Conservation (phyloP, 176 grass and related monocot genomes). For the Areca catechu region DNA sequence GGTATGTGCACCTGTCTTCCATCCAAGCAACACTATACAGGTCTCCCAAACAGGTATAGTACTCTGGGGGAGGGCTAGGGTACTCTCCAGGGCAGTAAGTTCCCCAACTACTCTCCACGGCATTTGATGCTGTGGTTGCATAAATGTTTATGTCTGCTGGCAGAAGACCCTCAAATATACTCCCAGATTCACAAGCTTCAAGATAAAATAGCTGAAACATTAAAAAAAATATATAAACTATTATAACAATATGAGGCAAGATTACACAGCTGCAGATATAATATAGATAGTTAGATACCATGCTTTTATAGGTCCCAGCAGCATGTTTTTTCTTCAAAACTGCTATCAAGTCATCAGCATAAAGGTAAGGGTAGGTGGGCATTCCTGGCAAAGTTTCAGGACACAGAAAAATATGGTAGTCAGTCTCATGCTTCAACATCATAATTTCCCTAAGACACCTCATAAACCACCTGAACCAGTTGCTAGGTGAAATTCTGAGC, state of each 20-base stretch:
- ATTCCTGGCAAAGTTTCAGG: slow-evolving; percentile 47
- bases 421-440: neutral
- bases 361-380: slow-evolving; percentile 93
- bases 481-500: too few relatives aligned
- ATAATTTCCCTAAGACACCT: neutral
- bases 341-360: slow-evolving; percentile 65
- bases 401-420: slow-evolving; percentile 3
- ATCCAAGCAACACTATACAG: slow-evolving; percentile 93
- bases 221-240: slow-evolving; percentile 11
- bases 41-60: slow-evolving; percentile 86
- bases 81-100: slow-evolving; percentile 81
- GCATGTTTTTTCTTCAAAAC: slow-evolving; percentile 86
- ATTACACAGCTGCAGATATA: slow-evolving; percentile 9
- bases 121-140: slow-evolving; percentile 89
- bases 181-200: slow-evolving; percentile 97
- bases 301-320: slow-evolving; percentile 88
- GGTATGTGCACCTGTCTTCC: slow-evolving; percentile 74
- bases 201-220: slow-evolving; percentile 81
- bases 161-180: slow-evolving; percentile 87
- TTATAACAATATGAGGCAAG: slow-evolving; percentile 8
- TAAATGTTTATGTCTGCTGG: slow-evolving; percentile 74
- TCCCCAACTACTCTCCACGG: slow-evolving; percentile 92
- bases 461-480: too few relatives aligned
- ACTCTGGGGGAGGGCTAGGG: slow-evolving; percentile 58
- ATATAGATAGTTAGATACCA: slow-evolving; percentile 40